Evolutionary conservation across 805 yeast species (phyloP).

Genomic region (Pichia manshurica): DNA sequence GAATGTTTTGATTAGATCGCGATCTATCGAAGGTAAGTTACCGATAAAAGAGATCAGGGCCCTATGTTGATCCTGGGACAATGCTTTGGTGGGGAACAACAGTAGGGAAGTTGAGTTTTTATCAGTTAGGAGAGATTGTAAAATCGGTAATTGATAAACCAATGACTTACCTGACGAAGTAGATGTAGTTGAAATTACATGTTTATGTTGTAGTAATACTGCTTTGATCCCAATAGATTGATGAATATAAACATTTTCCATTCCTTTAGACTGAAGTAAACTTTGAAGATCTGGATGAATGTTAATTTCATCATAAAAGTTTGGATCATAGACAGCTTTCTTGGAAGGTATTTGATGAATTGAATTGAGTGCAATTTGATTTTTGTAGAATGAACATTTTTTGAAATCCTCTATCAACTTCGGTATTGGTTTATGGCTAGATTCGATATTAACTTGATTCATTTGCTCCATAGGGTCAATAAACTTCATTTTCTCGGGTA

Average conservation of each 20-base stretch:
- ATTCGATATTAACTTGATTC: constrained; percentile 31
- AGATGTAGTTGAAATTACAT: constrained; percentile 87
- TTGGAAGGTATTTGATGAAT: constrained; percentile 40
- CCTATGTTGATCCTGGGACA: constrained; percentile 93
- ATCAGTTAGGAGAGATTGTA: constrained; percentile 41
- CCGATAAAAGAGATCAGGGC: constrained; percentile 44
- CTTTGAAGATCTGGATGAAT: constrained; percentile 52
- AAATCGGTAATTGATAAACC: constrained; percentile 83
- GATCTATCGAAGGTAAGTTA: constrained; percentile 10
- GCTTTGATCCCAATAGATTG: constrained; percentile 70
- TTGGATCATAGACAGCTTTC: constrained; percentile 35
- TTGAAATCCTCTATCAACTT: constrained; percentile 47
- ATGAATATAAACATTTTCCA: constrained; percentile 63
- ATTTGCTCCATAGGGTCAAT: constrained; percentile 60
- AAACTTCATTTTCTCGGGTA: constrained; percentile 47
- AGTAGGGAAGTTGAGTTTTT: constrained; percentile 64
- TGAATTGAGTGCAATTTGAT: constrained; percentile 55
- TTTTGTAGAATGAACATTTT: constrained; percentile 44
- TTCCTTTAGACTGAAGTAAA: constrained; percentile 33
- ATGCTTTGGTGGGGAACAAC: constrained; percentile 93
- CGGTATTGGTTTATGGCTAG: constrained; percentile 28
- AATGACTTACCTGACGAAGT: constrained; percentile 96
- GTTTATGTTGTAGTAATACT: constrained; percentile 46
- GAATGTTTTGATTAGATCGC: constrained; percentile 42
- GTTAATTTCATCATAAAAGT: constrained; percentile 20